These are phyloP conservation scores for Phytophthora pisi DNA, from an alignment of 352 stramenopile genomes.

Conservation along the genomic window DNA sequence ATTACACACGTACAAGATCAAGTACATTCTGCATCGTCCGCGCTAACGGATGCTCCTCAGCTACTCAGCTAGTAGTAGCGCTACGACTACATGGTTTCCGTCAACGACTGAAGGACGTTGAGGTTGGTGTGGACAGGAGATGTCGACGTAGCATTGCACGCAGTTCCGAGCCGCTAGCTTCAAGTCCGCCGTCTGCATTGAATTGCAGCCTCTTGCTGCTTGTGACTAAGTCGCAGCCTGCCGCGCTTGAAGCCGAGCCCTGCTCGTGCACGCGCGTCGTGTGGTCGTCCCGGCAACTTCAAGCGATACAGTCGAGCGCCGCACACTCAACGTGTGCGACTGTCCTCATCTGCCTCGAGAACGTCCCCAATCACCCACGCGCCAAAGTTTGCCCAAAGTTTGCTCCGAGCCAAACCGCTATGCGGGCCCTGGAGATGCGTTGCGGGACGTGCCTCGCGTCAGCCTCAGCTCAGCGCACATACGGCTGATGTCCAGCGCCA, in stretches of 20 bases:
- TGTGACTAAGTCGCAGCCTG: background rate
- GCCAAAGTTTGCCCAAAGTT: conserved; percentile 34
- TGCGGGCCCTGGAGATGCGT: conserved; percentile 6
- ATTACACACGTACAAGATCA: no score
- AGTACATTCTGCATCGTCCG: no score
- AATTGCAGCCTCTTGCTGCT: background rate
- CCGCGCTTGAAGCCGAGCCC: conserved; percentile 1
- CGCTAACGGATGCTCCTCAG: no score
- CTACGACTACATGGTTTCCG: no score
- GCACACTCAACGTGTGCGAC: conserved; percentile 14
- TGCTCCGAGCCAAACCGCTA: conserved; percentile 13
- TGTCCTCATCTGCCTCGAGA: conserved; percentile 25
- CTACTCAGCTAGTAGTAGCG: no score
- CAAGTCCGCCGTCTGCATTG: background rate
- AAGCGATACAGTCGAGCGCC: conserved; percentile 19
- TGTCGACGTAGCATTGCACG: background rate
- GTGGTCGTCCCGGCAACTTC: conserved; percentile 15
- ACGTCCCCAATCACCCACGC: conserved; percentile 24
- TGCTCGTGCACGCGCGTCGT: conserved; percentile 19
- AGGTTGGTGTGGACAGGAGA: no score
- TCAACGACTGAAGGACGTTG: no score
- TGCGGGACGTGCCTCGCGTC: conserved; percentile 9
- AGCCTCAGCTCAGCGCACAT: conserved; percentile 1
- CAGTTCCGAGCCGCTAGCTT: background rate
- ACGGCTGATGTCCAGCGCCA: conserved; percentile 11